A percentile compares a stretch with the other conserved stretches of the same genome.
Conservation (phyloP, 768 basidiomycete genomes). For the Podaxis sp. region DNA sequence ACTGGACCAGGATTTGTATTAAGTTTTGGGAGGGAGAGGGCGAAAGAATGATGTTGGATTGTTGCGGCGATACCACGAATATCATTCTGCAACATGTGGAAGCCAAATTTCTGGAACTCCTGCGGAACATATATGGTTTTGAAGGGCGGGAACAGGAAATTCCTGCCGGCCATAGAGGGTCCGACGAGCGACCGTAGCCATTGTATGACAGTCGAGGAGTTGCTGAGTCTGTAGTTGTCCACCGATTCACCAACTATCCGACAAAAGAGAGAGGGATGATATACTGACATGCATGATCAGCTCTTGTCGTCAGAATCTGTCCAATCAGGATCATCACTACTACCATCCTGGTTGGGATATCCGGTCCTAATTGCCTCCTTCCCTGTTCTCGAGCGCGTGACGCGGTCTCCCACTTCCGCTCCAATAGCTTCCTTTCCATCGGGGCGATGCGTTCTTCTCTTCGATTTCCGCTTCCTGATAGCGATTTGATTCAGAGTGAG, state of each 20-base stretch:
- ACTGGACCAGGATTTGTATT: not conserved
- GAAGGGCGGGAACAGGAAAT: not conserved
- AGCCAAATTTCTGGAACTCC: not conserved
- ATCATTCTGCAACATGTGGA: not conserved
- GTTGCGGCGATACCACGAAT: not conserved
- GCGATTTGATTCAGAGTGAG: not conserved
- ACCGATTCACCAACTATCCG: not conserved
- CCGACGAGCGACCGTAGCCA: not conserved
- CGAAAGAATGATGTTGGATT: not conserved
- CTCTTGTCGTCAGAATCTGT: not conserved
- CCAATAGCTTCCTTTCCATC: not conserved
- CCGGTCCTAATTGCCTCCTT: too few species aligned
- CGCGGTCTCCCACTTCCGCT: not conserved
- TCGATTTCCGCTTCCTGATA: not conserved
- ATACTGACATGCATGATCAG: not conserved
- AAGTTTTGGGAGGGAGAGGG: not conserved
- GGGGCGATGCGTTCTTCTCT: not conserved
- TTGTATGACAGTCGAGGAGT: not conserved
- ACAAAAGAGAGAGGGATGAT: not conserved
- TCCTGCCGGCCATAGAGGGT: not conserved
- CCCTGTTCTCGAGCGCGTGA: not conserved
- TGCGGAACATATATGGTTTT: not conserved
- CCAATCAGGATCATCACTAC: not conserved
- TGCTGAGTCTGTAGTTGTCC: not conserved
- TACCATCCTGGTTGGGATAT: not conserved